Evolutionary conservation across 495 filamentous ascomycete genomes (phyloP).

Genomic region (Penicillium cataractarum): DNA sequence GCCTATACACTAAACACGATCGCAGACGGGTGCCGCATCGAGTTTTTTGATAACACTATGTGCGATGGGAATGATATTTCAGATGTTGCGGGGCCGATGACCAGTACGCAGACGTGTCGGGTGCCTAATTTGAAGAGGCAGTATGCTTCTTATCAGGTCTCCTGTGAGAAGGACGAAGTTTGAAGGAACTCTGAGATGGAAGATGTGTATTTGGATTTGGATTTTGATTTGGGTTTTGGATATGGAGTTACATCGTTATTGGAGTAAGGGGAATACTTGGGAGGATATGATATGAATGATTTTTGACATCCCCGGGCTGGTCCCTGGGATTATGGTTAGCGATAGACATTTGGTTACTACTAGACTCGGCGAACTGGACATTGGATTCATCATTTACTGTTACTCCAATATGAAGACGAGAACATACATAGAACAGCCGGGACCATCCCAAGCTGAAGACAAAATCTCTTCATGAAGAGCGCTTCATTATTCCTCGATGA

Average conservation of each 20-base stretch:
- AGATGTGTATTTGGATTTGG: not conserved
- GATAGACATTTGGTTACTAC: not conserved
- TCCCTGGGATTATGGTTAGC: not conserved
- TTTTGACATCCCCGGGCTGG: not conserved
- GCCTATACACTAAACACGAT: slow-evolving; percentile 27
- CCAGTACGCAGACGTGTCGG: slow-evolving; percentile 17
- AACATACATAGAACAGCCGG: too few relatives aligned
- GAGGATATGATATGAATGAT: slow-evolving; percentile 1
- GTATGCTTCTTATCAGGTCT: slow-evolving; percentile 34
- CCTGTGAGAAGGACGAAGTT: slow-evolving; percentile 20
- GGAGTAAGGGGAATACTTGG: not conserved
- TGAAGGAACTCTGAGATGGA: not conserved
- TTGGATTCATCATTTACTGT: not conserved
- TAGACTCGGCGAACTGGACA: not conserved
- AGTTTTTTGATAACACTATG: slow-evolving; percentile 38
- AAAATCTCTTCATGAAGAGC: too few relatives aligned
- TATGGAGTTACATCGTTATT: not conserved
- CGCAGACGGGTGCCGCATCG: slow-evolving; percentile 25
- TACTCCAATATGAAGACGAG: too few relatives aligned
- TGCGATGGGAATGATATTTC: slow-evolving; percentile 27
- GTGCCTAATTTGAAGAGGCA: slow-evolving; percentile 14
- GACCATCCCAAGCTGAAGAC: too few relatives aligned
- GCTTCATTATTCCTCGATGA: not conserved
- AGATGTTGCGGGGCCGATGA: slow-evolving; percentile 21
- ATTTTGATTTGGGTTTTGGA: not conserved